Evolutionary conservation across 2,329 filamentous ascomycete genomes (phyloP).

Genomic region (Nigrospora sphaerica): DNA sequence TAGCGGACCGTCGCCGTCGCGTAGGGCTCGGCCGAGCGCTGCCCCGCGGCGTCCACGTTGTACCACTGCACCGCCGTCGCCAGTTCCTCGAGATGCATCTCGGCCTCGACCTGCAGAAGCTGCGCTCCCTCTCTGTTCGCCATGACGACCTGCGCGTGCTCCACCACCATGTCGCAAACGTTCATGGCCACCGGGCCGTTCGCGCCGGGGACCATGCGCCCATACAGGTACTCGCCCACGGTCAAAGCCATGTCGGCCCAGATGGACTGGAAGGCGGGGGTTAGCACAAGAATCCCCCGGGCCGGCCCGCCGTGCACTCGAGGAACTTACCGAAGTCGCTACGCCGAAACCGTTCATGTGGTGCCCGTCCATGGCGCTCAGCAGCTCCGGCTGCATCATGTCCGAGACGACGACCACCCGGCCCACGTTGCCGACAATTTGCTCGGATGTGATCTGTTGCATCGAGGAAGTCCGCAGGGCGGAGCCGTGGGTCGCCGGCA

Average conservation of each 20-base stretch:
- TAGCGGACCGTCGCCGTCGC: slow-evolving; percentile 44
- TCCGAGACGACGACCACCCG: slow-evolving; percentile 26
- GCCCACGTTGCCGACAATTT: slow-evolving; percentile 12
- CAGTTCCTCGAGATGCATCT: slow-evolving; percentile 23
- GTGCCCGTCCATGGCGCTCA: slow-evolving; percentile 29
- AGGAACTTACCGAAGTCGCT: slow-evolving; percentile 18
- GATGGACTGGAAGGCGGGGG: slow-evolving; percentile 21
- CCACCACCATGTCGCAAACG: slow-evolving; percentile 23
- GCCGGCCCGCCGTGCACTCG: slow-evolving; percentile 19
- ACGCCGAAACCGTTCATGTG: slow-evolving; percentile 30
- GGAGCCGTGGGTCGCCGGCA: slow-evolving; percentile 5
- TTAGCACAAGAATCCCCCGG: background rate
- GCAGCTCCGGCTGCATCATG: slow-evolving; percentile 26
- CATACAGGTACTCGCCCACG: slow-evolving; percentile 51
- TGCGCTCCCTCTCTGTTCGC: background rate
- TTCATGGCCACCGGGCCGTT: slow-evolving; percentile 2
- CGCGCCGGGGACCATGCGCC: slow-evolving; percentile 38
- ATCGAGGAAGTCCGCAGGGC: slow-evolving; percentile 22
- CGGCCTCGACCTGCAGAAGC: background rate
- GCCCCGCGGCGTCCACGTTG: slow-evolving; percentile 27
- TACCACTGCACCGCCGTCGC: slow-evolving; percentile 36
- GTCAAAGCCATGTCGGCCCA: slow-evolving; percentile 60
- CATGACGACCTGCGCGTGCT: slow-evolving; percentile 53
- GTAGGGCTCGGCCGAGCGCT: slow-evolving; percentile 25
- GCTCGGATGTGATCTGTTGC: slow-evolving; percentile 27